Conservation (phyloP, 1,284 basidiomycete species). For the Cutaneotrichosporon daszewskae region DNA sequence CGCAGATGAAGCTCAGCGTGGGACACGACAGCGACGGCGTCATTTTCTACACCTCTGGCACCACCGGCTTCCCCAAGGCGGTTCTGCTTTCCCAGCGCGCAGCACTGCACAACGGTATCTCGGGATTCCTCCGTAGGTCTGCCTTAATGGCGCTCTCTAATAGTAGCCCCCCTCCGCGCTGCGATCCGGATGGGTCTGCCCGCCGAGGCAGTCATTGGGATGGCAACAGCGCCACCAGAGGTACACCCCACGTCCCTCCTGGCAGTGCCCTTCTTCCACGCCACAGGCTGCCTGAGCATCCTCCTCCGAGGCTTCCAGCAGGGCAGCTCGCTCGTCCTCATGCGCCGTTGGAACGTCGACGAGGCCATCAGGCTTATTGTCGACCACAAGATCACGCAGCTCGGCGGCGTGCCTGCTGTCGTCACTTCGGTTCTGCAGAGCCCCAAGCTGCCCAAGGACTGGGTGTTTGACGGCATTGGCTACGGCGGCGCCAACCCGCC, state of each 20-base stretch:
- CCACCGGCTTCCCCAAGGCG: constrained; percentile 29
- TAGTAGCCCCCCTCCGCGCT: too few relatives aligned
- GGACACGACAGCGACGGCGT: constrained; percentile 38
- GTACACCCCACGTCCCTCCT: constrained; percentile 23
- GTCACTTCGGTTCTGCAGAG: constrained; percentile 32
- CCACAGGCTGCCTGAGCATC: constrained; percentile 40
- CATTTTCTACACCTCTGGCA: constrained; percentile 37
- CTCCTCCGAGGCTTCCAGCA: constrained; percentile 32
- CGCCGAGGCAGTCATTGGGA: constrained; percentile 27
- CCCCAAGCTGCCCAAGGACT: constrained; percentile 21
- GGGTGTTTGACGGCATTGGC: constrained; percentile 29
- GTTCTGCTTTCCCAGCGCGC: constrained; percentile 35
- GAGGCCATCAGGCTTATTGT: constrained; percentile 30
- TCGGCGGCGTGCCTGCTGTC: constrained; percentile 41
- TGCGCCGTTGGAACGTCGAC: constrained; percentile 33
- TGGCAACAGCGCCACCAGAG: constrained; percentile 3
- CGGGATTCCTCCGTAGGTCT: not conserved
- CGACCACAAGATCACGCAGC: constrained; percentile 33
- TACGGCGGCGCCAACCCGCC: constrained; percentile 41
- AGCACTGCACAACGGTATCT: constrained; percentile 5
- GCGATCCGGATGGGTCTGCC: constrained; percentile 28
- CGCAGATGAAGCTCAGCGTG: not conserved
- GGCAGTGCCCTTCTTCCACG: constrained; percentile 43
- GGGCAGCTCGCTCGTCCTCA: constrained; percentile 37
- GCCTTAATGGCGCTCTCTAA: constrained; percentile 27